Conservation (phyloP, 805 yeast genomes). For the Lipomyces anomalus region DNA sequence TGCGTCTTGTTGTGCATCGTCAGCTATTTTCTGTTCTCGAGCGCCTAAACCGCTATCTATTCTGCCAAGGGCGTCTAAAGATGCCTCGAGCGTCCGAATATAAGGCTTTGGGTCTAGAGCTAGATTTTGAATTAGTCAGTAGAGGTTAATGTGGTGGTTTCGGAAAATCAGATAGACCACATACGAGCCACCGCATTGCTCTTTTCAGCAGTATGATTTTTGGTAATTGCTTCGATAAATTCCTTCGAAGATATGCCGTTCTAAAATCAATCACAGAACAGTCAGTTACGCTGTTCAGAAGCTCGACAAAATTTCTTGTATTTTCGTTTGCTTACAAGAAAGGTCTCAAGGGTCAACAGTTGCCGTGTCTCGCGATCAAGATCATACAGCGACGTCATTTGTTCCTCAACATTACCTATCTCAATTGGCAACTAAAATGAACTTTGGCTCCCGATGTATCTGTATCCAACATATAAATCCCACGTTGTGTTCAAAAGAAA, state of each 20-base stretch:
- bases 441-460: no score
- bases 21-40: slow-evolving; percentile 48
- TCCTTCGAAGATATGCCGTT: slow-evolving; percentile 14
- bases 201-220: slow-evolving; percentile 4
- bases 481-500: no score
- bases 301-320: neutral
- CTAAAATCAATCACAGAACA: neutral
- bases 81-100: slow-evolving; percentile 86
- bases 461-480: no score
- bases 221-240: slow-evolving; percentile 22
- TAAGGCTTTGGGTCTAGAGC: slow-evolving; percentile 86
- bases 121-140: slow-evolving; percentile 4
- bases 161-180: neutral
- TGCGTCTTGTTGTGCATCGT: slow-evolving; percentile 47
- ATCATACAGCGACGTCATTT: slow-evolving; percentile 18
- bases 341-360: slow-evolving; percentile 24
- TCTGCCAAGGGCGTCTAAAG: slow-evolving; percentile 62
- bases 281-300: neutral
- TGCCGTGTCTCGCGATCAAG: slow-evolving; percentile 19
- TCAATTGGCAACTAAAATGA: no score
- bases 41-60: slow-evolving; percentile 52
- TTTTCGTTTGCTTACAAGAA: slow-evolving; percentile 13
- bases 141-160: neutral
- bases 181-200: neutral
- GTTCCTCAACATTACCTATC: no score